Percentiles rank a stretch among this genome's conserved stretches.
phyloP scores from a whole-genome alignment of 768 basidiomycete genomes.

The Lentinula detonsa region DNA sequence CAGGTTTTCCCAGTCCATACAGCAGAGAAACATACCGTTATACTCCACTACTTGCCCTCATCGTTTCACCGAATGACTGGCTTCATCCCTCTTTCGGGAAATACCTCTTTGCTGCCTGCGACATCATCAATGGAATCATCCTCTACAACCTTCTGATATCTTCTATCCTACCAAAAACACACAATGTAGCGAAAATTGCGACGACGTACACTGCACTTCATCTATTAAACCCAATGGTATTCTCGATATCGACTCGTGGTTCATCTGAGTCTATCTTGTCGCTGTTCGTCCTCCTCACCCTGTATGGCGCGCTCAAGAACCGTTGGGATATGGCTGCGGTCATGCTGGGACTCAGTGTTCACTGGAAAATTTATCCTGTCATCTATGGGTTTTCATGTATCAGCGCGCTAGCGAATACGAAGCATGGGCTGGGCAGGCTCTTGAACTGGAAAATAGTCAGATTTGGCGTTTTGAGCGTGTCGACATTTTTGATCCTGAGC shows the following conservation, averaged over 20 bases:
- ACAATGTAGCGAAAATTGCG: slow-evolving; percentile 21
- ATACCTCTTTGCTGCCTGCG: slow-evolving; percentile 78
- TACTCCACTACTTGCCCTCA: slow-evolving; percentile 83
- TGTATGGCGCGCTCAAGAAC: slow-evolving; percentile 52
- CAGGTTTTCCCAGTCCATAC: slow-evolving; percentile 62
- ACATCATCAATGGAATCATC: slow-evolving; percentile 72
- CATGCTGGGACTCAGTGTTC: slow-evolving; percentile 74
- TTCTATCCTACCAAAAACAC: slow-evolving; percentile 34
- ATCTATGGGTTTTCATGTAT: slow-evolving; percentile 83
- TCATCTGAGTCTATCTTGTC: slow-evolving; percentile 90
- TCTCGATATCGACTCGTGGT: slow-evolving; percentile 95
- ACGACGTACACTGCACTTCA: slow-evolving; percentile 63
- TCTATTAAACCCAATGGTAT: slow-evolving; percentile 90
- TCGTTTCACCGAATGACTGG: slow-evolving; percentile 76
- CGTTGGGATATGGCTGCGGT: slow-evolving; percentile 65
- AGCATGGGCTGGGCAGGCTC: slow-evolving; percentile 23
- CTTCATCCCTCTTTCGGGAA: slow-evolving; percentile 88
- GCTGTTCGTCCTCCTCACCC: slow-evolving; percentile 66
- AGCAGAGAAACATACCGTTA: slow-evolving; percentile 91
- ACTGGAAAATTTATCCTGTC: slow-evolving; percentile 97
- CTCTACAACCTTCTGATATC: slow-evolving; percentile 58
- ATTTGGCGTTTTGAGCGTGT: slow-evolving; percentile 66
- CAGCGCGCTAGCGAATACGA: slow-evolving; percentile 35
- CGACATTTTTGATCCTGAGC: slow-evolving; percentile 61
- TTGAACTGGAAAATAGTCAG: slow-evolving; percentile 47